Conservation (phyloP, 2,329 filamentous ascomycete genomes). For the Magnaporthiopsis incrustans region DNA sequence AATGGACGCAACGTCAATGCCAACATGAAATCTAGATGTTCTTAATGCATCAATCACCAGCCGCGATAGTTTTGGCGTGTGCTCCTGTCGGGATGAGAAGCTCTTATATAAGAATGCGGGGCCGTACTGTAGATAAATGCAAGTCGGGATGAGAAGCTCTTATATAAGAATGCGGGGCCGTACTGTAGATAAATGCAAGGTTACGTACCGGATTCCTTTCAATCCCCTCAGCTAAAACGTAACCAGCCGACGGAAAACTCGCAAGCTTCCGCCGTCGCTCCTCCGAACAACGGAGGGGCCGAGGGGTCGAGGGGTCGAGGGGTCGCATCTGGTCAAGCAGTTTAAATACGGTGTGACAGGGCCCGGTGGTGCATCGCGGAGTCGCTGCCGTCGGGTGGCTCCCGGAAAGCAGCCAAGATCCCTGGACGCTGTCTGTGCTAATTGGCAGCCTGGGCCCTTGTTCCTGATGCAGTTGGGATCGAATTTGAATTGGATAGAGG, state of each 20-base stretch:
- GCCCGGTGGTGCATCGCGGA: too few species aligned
- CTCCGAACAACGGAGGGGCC: background rate
- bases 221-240: background rate
- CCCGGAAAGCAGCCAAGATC: too few species aligned
- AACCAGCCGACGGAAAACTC: background rate
- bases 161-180: background rate
- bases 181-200: too few species aligned
- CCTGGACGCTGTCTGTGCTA: too few species aligned
- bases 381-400: too few species aligned
- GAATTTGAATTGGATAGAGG: background rate
- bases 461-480: background rate
- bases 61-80: background rate
- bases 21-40: background rate
- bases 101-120: background rate
- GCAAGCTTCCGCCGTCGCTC: background rate
- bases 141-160: background rate
- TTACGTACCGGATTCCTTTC: background rate
- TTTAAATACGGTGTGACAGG: background rate
- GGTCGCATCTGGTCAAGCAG: too few species aligned
- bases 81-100: background rate
- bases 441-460: background rate
- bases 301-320: background rate
- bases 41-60: too few species aligned
- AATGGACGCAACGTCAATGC: background rate
- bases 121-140: too few species aligned